Evolutionary conservation across 371 early-diverging fungal species (phyloP), one percentile per base, ranked within the genome.

Genomic region (Mortierella polycephala): DNA sequence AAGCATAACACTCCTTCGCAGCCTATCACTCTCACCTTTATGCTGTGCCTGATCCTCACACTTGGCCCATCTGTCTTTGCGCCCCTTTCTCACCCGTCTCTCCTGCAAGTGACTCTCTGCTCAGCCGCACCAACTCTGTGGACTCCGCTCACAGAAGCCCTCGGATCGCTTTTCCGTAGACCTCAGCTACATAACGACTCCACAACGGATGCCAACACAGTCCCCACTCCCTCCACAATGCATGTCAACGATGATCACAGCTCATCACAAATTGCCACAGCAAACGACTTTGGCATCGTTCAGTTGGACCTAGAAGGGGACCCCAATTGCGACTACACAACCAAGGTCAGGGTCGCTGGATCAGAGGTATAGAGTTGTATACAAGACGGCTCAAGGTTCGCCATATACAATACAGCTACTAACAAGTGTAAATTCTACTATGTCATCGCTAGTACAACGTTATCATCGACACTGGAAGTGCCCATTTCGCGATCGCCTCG

Each of bases 241-340:
- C 20, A 30, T 14, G 18, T 7, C 14, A 53, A 13, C 21, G 51
- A 20, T 18, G 6, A 7, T 21, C 20, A 16, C 4, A 51, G 51
- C 20, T 18, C 18, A 18, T 8, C 51, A 2, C 9, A 16, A n/a
- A 18, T 5, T n/a, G 10, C 62, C 0, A 67, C 67, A 7, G 69
- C 65, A 10, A 52, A 57, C 5, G 77, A 71, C 39, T 71, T 59
- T 52, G 79, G 73, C 1, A 73, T 79, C 1, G 66, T 69, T 9
- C 79, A 79, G 4, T 42, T 79, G 30, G 79, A 79, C n/a, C 66
- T 72, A 5, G 69, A 72, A 45, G 73, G 73, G 8, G 79, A 79
- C 42, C 72, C 79, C 9, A 77, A 68, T n/a, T 77, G 79, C 44
- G 79, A 77, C n/a, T 77, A 77, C 45, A 77, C 79, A 1, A 62